Base-by-base conservation (phyloP, 352 stramenopile species). In the Phytophthora agathidicida region DNA sequence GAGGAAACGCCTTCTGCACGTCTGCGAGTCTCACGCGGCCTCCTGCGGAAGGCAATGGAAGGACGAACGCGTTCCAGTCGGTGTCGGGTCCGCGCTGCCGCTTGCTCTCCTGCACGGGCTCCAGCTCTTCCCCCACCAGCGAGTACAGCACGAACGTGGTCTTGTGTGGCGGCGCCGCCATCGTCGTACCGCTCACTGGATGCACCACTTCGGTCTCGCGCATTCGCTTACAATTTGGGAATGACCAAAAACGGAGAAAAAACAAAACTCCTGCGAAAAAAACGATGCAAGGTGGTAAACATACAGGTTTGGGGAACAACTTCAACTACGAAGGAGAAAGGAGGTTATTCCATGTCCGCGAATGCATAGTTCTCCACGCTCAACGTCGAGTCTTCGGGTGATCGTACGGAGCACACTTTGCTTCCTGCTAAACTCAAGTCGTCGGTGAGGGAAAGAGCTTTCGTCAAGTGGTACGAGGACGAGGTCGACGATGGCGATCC, bases 21-120 rank as follows among this genome's bases (percentile, higher is more conserved):
- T 93, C 75, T 3, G 54, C 53, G 4, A 95, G 75, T 0, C 60
- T 65, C 22, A 93, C 70, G 14, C 44, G 50, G 23, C 38, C 49
- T 13, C 45, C 58, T 3, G 60, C 43, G 13, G 52, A 36, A 28
- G 51, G 63, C 8, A 60, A 28, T 1, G 56, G 45, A 33, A 91
- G 59, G 8, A 71, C 54, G 53, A 93, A 93, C n/a, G 83, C 83
- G 54, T 93, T 93, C 70, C 77, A 89, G 45, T 85, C 79, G 41
- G 61, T 77, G 48, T 93, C 83, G 2, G 78, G 76, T 36, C 32
- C 52, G 17, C 60, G 61, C 32, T 68, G 59, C 22, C 54, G 52
- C 35, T 68, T 69, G 47, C 45, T 62, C 26, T 87, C 70, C 36
- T 89, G 72, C 8, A 80, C 47, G 9, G 42, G 42, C 65, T 93